phyloP scores from a whole-genome alignment of 768 basidiomycete species.

The Boletus subcaerulescens region DNA sequence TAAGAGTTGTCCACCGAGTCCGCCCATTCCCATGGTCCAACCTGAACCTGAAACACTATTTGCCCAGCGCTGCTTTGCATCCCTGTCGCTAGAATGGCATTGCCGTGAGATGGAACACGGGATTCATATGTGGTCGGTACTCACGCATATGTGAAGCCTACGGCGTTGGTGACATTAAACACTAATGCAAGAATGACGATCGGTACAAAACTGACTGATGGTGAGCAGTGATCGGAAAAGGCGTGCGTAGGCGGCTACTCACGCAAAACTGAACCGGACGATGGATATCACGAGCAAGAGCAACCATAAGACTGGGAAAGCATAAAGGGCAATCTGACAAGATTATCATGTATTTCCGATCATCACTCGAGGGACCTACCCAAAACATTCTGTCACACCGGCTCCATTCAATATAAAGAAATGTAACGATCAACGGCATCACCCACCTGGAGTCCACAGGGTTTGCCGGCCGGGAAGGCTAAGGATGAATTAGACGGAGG shows the following conservation, averaged over 20 bases:
- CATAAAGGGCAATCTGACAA: slow-evolving; percentile 78
- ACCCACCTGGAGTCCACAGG: slow-evolving; percentile 81
- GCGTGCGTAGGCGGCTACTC: slow-evolving; percentile 31
- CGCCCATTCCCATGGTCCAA: slow-evolving; percentile 73
- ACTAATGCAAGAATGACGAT: slow-evolving; percentile 92
- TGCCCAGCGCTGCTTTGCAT: slow-evolving; percentile 92
- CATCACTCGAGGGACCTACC: slow-evolving; percentile 46
- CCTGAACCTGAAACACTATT: slow-evolving; percentile 63
- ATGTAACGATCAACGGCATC: slow-evolving; percentile 3
- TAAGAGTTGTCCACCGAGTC: slow-evolving; percentile 82
- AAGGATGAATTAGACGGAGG: slow-evolving; percentile 6
- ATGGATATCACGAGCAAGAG: slow-evolving; percentile 85
- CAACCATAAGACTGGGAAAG: slow-evolving; percentile 86
- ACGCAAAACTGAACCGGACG: slow-evolving; percentile 87
- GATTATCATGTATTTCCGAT: slow-evolving; percentile 14
- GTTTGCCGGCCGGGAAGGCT: slow-evolving; percentile 90
- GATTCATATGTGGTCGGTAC: slow-evolving; percentile 27
- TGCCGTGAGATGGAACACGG: slow-evolving; percentile 9
- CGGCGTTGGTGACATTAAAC: slow-evolving; percentile 93
- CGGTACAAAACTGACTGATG: slow-evolving; percentile 73
- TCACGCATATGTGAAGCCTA: slow-evolving; percentile 95
- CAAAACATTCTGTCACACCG: slow-evolving; percentile 76
- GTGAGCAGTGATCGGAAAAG: slow-evolving; percentile 8
- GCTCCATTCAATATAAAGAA: slow-evolving; percentile 4
- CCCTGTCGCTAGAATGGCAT: slow-evolving; percentile 62